A percentile compares a stretch with the other conserved stretches of the same genome.
Evolutionary conservation across 176 grass and related monocot species (phyloP).

Genomic region (Musa acuminata): DNA sequence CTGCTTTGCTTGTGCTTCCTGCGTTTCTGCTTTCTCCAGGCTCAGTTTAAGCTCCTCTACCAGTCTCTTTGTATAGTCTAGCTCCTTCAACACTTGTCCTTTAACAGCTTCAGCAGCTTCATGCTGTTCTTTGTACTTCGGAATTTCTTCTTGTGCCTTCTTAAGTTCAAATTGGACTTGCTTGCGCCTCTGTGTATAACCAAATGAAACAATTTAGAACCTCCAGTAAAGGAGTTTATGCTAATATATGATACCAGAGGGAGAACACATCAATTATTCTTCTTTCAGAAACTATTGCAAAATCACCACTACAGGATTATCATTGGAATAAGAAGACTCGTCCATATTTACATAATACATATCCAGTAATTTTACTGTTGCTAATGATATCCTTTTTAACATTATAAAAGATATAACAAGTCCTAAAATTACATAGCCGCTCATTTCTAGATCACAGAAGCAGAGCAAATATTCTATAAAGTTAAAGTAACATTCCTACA

Average conservation of each 20-base stretch:
- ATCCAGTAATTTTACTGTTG: too few species aligned
- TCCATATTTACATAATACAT: too few species aligned
- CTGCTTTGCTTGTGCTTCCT: conserved; percentile 52
- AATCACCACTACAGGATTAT: too few species aligned
- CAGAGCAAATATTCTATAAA: too few species aligned
- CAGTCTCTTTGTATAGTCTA: conserved; percentile 28
- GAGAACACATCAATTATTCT: not conserved
- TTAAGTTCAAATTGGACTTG: conserved; percentile 46
- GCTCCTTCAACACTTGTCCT: conserved; percentile 31
- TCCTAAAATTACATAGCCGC: too few species aligned
- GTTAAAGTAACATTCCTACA: too few species aligned
- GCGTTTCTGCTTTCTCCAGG: conserved; percentile 47
- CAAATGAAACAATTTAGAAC: not conserved
- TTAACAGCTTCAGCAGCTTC: conserved; percentile 39
- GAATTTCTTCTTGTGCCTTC: conserved; percentile 35
- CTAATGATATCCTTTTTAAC: too few species aligned
- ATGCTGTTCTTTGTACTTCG: conserved; percentile 34
- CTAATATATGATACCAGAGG: not conserved
- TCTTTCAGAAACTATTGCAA: too few species aligned
- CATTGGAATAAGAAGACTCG: too few species aligned
- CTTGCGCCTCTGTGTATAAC: conserved; percentile 40
- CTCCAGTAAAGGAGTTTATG: not conserved
- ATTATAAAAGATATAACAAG: too few species aligned
- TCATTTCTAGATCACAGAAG: too few species aligned
- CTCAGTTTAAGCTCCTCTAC: conserved; percentile 61